Base-by-base conservation (phyloP, 2,329 filamentous ascomycete genomes). In the Aurifilum marmelostoma region DNA sequence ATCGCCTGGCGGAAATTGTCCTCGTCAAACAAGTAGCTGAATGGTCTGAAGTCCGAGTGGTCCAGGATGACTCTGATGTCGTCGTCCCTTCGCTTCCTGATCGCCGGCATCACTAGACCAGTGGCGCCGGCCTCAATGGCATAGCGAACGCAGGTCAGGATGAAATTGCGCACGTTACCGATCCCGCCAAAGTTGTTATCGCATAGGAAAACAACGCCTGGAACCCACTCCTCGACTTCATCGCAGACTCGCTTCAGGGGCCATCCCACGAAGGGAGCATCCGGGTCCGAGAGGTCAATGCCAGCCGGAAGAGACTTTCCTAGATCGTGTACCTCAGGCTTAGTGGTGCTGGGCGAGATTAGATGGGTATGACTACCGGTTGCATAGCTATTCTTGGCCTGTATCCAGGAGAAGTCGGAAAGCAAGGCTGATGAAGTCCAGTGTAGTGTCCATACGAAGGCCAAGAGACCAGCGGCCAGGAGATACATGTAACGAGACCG, bases 151-250 rank as follows among this genome's bases (percentile, higher is more conserved):
- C 83, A 85, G 11, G 82, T 85, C 66, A 85, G 78, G 64, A 85
- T 83, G 73, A 83, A 85, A 72, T 83, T 84, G 66, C 83, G 78
- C 34, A 85, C 83, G 68, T 85, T 85, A 24, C 83, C 83, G 61
- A 85, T 81, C 29, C 83, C 83, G 1, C 83, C 83, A 6, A 81
- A 82, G 73, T 85, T 85, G 73, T 84, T 84, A 74, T 83, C 83
- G 76, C 83, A 85, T 27, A 82, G 75, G 69, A 81, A 84, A n/a
- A 83, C 77, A 29, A 84, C 72, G 1, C 82, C 82, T 0, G 80
- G 77, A 0, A 77, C 76, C 78, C 79, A 83, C n/a, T 68, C 65
- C 0, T 68, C 72, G 1, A 81, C 77, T 70, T 84, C 83, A n/a
- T 79, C 76, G 75, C 83, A 84, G 4, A 80, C 76, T 6, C 83